Evolutionary conservation across 2,329 filamentous ascomycete species (phyloP), one percentile per base, ranked within the genome.

Genomic region (Alternaria hordeiaustralica): DNA sequence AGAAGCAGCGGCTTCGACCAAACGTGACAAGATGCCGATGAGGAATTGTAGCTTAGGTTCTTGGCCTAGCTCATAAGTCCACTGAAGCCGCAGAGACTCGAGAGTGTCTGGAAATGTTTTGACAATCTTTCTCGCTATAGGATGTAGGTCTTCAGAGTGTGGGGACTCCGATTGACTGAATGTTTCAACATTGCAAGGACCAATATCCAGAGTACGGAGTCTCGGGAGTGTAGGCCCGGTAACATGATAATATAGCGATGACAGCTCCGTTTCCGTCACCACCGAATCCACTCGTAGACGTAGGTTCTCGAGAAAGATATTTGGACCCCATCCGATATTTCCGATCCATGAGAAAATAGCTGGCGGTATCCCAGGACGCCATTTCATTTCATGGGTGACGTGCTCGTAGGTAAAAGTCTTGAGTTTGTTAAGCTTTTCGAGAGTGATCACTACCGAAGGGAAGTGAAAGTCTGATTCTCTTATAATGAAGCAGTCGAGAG

Each of bases 391-490:
- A 23, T 59, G 28, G n/a, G 12, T 7, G 6, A 30, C 13, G 47
- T 65, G 55, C 15, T 62, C 58, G 51, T 65, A 67, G 6, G 47
- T 55, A 47, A 67, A 61, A 7, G 21, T 54, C 33, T 46, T 57
- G 46, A 61, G 28, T n/a, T 53, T 56, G 6, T 54, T 13, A 12
- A 64, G 63, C 15, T 43, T 49, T 20, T 36, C 26, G 5, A 62
- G 28, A 15, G 30, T 36, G 5, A 18, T 20, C 13, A 54, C 18
- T 25, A 45, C 55, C 9, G 18, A 33, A 5, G 28, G 55, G n/a
- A 60, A 20, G 20, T 50, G 25, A 12, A 65, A 15, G 41, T 49
- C 23, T 4, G 55, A 60, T 12, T 60, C 56, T 25, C 56, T 41
- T 23, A 65, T 11, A 18, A 28, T 3, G 3, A 65, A 30, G 15